Evolutionary conservation across 805 yeast genomes (phyloP), one percentile per base, ranked within the genome.

Genomic region (Metschnikowia cubensis): DNA sequence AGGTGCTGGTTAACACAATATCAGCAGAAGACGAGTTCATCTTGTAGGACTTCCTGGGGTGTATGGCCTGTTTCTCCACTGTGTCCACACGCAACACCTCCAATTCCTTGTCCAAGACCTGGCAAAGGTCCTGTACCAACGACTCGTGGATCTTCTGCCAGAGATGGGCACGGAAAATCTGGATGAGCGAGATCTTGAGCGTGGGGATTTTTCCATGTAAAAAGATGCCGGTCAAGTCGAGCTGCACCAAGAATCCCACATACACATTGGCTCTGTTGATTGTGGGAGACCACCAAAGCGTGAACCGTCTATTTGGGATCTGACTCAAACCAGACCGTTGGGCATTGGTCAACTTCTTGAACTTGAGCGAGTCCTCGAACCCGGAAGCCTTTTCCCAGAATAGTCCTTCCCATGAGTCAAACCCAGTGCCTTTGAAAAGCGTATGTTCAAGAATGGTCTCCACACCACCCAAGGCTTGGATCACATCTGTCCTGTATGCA

Each of bases 211-310:
- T 94, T 58, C 99, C 99, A 64, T 94, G 99, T 45, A 94, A 73
- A 67, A 94, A 94, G 29, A 94, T 92, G 61, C 99, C 99, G 0
- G 99, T 94, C 62, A 94, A 73, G 68, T 94, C 99, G 41, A 94
- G 75, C 65, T 94, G 99, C 29, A 94, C 99, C 62, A 91, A 75
- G 72, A 94, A 94, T 25, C 99, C 99, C 50, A 94, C 97, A 63
- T 94, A 94, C 22, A 94, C 98, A 63, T 94, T 94, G 5, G 99
- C 99, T 56, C 99, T 80, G 62, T 94, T 94, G 60, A 94, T 94
- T 0, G 99, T 94, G 5, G 99, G 99, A 0, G 97, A 90, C 99
- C 99, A 94, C 99, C 99, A 94, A 31, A 94, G 72, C 0, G 99
- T 94, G 64, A 94, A 94, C 42, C 99, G 80, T 65, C 99, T 84